Percentiles rank a stretch among this genome's conserved stretches.
Evolutionary conservation across 805 yeast genomes (phyloP).

Genomic region (Candida railenensis): DNA sequence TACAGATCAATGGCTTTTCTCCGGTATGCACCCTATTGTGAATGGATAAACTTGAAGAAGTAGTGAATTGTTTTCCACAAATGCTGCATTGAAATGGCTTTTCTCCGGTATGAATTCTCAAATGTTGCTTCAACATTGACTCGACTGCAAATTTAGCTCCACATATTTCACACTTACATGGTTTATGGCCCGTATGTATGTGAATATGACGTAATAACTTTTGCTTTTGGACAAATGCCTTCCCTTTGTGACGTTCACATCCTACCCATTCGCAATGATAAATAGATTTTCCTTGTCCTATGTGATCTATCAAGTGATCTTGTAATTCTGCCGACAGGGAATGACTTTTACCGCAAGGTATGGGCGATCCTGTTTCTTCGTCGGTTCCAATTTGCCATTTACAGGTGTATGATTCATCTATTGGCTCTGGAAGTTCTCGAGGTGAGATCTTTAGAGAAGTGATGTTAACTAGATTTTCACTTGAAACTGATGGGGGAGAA

Average conservation of each 20-base stretch:
- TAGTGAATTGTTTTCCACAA: slow-evolving; percentile 80
- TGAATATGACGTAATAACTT: slow-evolving; percentile 83
- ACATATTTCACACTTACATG: slow-evolving; percentile 72
- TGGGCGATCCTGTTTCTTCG: slow-evolving; percentile 21
- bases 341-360: slow-evolving; percentile 53
- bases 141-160: slow-evolving; percentile 73
- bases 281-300: slow-evolving; percentile 68
- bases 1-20: slow-evolving; percentile 80
- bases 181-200: slow-evolving; percentile 83
- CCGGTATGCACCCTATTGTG: slow-evolving; percentile 89
- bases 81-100: slow-evolving; percentile 73
- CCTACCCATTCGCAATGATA: slow-evolving; percentile 78
- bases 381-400: slow-evolving; percentile 38
- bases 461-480: slow-evolving; percentile 21
- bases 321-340: slow-evolving; percentile 60
- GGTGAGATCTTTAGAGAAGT: slow-evolving; percentile 34
- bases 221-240: slow-evolving; percentile 77
- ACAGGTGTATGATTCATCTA: slow-evolving; percentile 42
- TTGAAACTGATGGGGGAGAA: neutral
- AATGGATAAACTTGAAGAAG: slow-evolving; percentile 77
- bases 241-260: slow-evolving; percentile 61
- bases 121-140: slow-evolving; percentile 75
- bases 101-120: slow-evolving; percentile 85
- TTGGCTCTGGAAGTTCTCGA: slow-evolving; percentile 13
- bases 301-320: slow-evolving; percentile 69